A percentile compares a stretch with the other conserved stretches of the same genome.
Evolutionary conservation across 257 asterid genomes (phyloP).

Genomic region (Fraxinus excelsior): DNA sequence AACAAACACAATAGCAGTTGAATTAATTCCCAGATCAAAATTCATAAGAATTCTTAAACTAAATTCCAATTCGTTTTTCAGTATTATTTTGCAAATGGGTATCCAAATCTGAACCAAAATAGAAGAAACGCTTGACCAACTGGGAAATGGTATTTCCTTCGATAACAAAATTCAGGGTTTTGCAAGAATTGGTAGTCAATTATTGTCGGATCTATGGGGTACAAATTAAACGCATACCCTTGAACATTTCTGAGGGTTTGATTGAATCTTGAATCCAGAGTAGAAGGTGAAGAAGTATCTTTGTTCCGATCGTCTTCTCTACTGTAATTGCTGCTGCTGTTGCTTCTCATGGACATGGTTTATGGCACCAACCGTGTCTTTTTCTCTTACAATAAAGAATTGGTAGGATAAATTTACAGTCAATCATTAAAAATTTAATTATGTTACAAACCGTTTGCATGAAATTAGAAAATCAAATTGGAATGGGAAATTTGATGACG

Average conservation of each 20-base stretch:
- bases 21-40: conserved; percentile 13
- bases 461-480: background rate
- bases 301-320: conserved; percentile 58
- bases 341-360: conserved; percentile 38
- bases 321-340: conserved; percentile 35
- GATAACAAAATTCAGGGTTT: conserved; percentile 5
- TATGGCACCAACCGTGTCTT: background rate
- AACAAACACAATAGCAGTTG: conserved; percentile 8
- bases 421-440: background rate
- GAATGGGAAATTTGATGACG: background rate
- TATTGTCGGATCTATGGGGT: conserved; percentile 34
- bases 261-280: conserved; percentile 84
- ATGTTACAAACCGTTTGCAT: background rate
- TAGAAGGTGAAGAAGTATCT: conserved; percentile 47
- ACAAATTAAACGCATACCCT: conserved; percentile 56
- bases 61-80: conserved; percentile 6
- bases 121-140: background rate
- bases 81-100: conserved; percentile 10
- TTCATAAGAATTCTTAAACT: conserved; percentile 3
- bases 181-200: conserved; percentile 17
- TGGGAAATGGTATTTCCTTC: conserved; percentile 13
- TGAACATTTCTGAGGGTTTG: conserved; percentile 95
- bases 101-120: conserved; percentile 26
- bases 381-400: background rate
- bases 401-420: background rate